These are phyloP conservation scores for Iris macrosiphon DNA, from an alignment of 106 monocot species.

Conservation along the genomic window DNA sequence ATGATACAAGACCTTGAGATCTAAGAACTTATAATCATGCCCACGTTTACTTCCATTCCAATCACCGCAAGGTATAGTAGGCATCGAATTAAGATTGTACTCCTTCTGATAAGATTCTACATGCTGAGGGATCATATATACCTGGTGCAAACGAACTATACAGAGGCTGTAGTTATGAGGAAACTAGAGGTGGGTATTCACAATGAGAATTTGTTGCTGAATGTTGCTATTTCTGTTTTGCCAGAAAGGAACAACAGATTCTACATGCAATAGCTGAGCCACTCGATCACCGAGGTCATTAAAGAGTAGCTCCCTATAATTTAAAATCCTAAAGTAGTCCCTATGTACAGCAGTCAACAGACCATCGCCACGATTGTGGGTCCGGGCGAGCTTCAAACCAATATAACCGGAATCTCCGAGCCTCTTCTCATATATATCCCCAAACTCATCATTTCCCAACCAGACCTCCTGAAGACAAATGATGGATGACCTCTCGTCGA, in stretches of 20 bases:
- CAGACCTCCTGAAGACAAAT: too few species aligned
- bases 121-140: conserved; percentile 90
- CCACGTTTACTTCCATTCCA: conserved; percentile 99
- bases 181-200: conserved; percentile 95
- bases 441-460: too few species aligned
- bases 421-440: too few species aligned
- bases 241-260: conserved; percentile 61
- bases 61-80: conserved; percentile 89
- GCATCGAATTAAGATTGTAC: conserved; percentile 63
- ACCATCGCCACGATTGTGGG: too few species aligned
- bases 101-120: conserved; percentile 94
- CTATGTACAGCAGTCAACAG: conserved; percentile 79
- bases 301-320: conserved; percentile 69
- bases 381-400: too few species aligned
- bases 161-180: conserved; percentile 80
- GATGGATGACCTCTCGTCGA: too few species aligned
- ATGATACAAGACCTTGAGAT: conserved; percentile 92
- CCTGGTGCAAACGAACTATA: conserved; percentile 89
- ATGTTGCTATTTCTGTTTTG: conserved; percentile 28
- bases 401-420: too few species aligned
- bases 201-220: conserved; percentile 77
- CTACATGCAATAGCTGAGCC: conserved; percentile 91
- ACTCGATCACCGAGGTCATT: conserved; percentile 98
- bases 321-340: conserved; percentile 69
- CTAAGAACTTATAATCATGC: conserved; percentile 92